phyloP scores from a whole-genome alignment of 352 stramenopile species.

The Phytophthora brassicae region DNA sequence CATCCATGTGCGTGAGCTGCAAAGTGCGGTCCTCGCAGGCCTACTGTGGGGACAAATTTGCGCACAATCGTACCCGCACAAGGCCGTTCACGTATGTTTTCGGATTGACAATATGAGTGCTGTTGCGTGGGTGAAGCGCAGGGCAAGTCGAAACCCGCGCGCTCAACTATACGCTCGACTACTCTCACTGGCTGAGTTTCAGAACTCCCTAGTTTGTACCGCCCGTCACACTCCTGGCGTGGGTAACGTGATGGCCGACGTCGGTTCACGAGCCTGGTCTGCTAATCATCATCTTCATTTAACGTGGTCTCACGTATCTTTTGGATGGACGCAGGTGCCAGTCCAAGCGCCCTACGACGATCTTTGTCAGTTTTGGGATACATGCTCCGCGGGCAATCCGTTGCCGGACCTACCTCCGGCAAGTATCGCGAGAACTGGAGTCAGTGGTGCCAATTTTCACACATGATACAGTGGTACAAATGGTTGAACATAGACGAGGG shows the following conservation, averaged over 20 bases:
- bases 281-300: background rate
- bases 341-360: background rate
- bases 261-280: background rate
- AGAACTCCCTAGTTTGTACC: background rate
- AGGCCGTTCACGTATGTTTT: slow-evolving; percentile 3
- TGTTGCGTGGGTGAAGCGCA: background rate
- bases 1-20: slow-evolving; percentile 4
- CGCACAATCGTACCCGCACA: background rate
- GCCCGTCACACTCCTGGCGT: too few relatives aligned
- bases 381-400: background rate
- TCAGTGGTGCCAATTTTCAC: background rate
- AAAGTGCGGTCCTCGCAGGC: slow-evolving; percentile 2
- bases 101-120: slow-evolving; percentile 11
- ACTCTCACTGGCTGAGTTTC: slow-evolving; percentile 5
- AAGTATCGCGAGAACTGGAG: background rate
- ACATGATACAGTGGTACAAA: background rate
- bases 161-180: slow-evolving; percentile 16
- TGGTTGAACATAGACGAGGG: too few relatives aligned
- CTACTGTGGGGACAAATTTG: background rate
- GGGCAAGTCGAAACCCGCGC: background rate
- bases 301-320: background rate
- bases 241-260: background rate
- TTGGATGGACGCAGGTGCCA: background rate
- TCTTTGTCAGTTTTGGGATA: background rate
- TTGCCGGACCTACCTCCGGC: background rate